Conservation (phyloP, 768 basidiomycete genomes). For the Boletus sp. region DNA sequence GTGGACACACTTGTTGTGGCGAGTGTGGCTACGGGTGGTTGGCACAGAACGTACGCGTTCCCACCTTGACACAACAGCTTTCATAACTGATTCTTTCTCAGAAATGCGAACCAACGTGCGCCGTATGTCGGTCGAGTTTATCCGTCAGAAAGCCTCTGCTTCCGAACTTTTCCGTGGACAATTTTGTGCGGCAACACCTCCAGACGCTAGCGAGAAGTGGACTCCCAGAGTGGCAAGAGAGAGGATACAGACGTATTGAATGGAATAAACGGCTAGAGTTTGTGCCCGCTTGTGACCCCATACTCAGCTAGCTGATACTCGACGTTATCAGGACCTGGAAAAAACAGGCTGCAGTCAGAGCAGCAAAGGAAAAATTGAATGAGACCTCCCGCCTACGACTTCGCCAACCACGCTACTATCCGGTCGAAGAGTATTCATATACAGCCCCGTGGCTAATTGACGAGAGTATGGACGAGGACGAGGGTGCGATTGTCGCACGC, state of each 20-base stretch:
- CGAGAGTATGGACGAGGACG: slow-evolving; percentile 6
- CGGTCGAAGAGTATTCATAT: slow-evolving; percentile 6
- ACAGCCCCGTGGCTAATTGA: slow-evolving; percentile 1
- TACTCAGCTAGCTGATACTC: background rate
- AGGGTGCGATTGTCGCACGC: background rate
- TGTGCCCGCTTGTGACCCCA: slow-evolving; percentile 19
- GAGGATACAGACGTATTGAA: slow-evolving; percentile 45
- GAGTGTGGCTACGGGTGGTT: slow-evolving; percentile 64
- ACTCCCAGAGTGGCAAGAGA: slow-evolving; percentile 48
- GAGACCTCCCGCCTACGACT: slow-evolving; percentile 10
- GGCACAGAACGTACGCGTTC: slow-evolving; percentile 42
- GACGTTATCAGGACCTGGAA: slow-evolving; percentile 30
- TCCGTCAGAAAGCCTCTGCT: slow-evolving; percentile 44
- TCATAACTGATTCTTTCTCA: slow-evolving; percentile 14
- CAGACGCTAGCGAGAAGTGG: slow-evolving; percentile 43
- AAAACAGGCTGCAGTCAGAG: slow-evolving; percentile 7
- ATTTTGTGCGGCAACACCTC: slow-evolving; percentile 58
- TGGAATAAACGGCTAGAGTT: slow-evolving; percentile 57
- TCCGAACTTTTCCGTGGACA: slow-evolving; percentile 63
- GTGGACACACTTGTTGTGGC: slow-evolving; percentile 72
- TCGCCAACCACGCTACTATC: slow-evolving; percentile 12
- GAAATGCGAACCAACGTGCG: slow-evolving; percentile 48
- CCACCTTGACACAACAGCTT: background rate
- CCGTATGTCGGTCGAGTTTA: slow-evolving; percentile 56
- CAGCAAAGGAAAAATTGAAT: slow-evolving; percentile 19